A percentile compares a stretch with the other conserved stretches of the same genome.
phyloP scores from a whole-genome alignment of 2,329 filamentous ascomycete genomes.

The Beauveria varroae region DNA sequence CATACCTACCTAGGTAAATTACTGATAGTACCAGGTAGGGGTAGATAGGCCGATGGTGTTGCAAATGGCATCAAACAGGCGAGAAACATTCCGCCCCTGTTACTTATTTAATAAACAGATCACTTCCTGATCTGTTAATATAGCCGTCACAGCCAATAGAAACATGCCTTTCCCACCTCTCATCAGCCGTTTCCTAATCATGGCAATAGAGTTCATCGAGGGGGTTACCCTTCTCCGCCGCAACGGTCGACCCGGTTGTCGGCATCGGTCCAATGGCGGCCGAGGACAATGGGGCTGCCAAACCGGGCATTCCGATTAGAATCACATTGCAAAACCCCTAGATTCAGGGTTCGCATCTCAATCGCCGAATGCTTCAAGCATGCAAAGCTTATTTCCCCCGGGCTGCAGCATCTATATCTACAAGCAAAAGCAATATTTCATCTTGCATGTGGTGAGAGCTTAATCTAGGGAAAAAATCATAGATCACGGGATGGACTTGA shows the following conservation, averaged over 20 bases:
- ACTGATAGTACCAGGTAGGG: no score
- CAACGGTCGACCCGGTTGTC: background rate
- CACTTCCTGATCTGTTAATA: no score
- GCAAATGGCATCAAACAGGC: no score
- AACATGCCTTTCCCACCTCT: background rate
- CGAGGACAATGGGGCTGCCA: background rate
- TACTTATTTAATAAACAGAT: no score
- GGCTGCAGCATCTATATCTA: background rate
- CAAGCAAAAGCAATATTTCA: background rate
- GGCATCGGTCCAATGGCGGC: background rate
- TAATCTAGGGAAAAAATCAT: background rate
- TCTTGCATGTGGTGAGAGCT: background rate
- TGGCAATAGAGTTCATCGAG: background rate
- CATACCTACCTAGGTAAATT: no score
- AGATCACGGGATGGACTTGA: no score
- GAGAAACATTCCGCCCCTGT: no score
- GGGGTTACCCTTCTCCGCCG: background rate
- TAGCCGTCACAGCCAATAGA: background rate
- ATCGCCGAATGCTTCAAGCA: background rate
- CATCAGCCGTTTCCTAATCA: background rate
- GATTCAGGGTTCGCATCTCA: background rate
- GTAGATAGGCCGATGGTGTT: no score
- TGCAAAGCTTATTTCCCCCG: background rate
- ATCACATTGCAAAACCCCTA: no score
- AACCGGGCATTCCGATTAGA: background rate